A percentile compares a stretch with the other conserved stretches of the same genome.
Conservation (phyloP, 1,284 basidiomycete genomes). For the Mycosarcoma maydis region DNA sequence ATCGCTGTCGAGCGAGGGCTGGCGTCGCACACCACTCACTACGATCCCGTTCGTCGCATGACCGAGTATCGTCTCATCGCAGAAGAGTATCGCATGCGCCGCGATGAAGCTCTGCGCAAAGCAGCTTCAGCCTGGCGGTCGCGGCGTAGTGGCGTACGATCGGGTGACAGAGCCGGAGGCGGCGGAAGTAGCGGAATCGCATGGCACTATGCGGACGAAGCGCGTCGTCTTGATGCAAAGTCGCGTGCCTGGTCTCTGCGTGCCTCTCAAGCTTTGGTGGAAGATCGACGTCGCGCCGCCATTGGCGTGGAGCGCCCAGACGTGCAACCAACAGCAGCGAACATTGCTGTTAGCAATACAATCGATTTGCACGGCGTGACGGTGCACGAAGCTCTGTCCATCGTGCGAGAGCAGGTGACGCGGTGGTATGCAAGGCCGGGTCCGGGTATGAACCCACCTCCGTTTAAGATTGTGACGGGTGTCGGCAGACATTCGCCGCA, state of each 20-base stretch:
- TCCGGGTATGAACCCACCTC: constrained; percentile 25
- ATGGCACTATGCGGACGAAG: constrained; percentile 66
- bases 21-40: constrained; percentile 20
- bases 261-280: constrained; percentile 63
- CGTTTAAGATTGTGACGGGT: constrained; percentile 67
- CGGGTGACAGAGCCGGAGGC: constrained; percentile 32
- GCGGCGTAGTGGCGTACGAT: constrained; percentile 32
- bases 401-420: constrained; percentile 62
- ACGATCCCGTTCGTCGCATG: constrained; percentile 41
- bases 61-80: constrained; percentile 47
- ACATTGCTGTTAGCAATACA: constrained; percentile 28
- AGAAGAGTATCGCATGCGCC: constrained; percentile 59
- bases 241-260: constrained; percentile 64
- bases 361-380: constrained; percentile 67
- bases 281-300: constrained; percentile 54
- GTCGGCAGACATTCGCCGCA: constrained; percentile 66
- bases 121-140: constrained; percentile 52
- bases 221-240: constrained; percentile 63
- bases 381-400: constrained; percentile 65
- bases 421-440: constrained; percentile 55
- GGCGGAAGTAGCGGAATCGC: constrained; percentile 41
- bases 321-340: constrained; percentile 4
- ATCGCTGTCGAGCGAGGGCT: constrained; percentile 26
- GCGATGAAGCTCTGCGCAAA: constrained; percentile 63
- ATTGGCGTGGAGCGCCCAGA: constrained; percentile 27